Conservation (phyloP, 2,329 filamentous ascomycete genomes). For the Beauveria medogensis region DNA sequence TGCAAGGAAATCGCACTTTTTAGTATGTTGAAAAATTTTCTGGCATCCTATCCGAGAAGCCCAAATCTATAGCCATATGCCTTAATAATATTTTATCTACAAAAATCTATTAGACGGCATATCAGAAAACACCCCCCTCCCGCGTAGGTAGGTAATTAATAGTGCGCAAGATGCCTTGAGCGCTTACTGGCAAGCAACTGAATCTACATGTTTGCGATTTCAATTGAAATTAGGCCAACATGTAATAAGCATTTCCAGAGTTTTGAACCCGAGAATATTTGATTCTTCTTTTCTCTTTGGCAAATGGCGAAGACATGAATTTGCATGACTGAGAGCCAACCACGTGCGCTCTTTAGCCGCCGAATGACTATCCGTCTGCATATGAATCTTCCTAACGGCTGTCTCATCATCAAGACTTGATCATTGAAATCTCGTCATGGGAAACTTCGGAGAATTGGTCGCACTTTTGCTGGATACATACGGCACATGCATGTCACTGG, state of each 20-base stretch:
- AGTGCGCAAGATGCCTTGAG: neutral
- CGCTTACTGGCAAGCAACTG: neutral
- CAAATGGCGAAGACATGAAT: neutral
- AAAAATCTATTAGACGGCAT: too few species aligned
- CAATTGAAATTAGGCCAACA: neutral
- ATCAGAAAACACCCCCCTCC: too few species aligned
- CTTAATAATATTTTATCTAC: too few species aligned
- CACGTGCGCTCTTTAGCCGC: neutral
- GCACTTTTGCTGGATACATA: constrained; percentile 39
- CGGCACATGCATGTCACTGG: constrained; percentile 34
- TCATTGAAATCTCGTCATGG: constrained; percentile 20
- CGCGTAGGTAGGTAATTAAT: too few species aligned
- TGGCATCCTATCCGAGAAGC: too few species aligned
- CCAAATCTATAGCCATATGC: too few species aligned
- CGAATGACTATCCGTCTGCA: neutral
- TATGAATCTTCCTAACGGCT: neutral
- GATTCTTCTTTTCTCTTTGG: neutral
- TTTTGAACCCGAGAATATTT: neutral
- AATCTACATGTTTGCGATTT: neutral
- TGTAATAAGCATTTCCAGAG: neutral
- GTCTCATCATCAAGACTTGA: neutral
- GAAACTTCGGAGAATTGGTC: constrained; percentile 35
- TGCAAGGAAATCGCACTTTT: too few species aligned
- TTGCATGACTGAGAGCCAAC: neutral
- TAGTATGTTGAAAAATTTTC: too few species aligned